Evolutionary conservation across 129 eudicot species (phyloP), one percentile per base, ranked within the genome.

Genomic region (Daucus carota): DNA sequence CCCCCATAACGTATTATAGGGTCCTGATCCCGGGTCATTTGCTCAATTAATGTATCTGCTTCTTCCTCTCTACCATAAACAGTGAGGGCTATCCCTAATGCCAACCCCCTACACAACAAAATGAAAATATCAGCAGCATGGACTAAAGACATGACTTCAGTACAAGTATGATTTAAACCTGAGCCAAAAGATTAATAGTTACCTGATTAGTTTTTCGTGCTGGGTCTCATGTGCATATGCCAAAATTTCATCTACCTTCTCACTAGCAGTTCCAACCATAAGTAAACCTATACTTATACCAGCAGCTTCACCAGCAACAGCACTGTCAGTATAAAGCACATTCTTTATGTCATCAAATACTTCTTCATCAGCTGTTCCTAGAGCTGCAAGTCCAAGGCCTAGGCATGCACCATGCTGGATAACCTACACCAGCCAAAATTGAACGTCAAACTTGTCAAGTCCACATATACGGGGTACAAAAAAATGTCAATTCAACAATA

Each of bases 261-360:
- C 96, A 80, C 91, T 90, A 60, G 97, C 98, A 34, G 98, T 93
- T 70, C 98, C 98, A 79, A 93, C 97, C 98, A 93, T 88, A 13
- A 90, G 83, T 79, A 93, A 78, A 42, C 98, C 98, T 93, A 93
- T 91, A 81, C 93, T 84, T 36, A 93, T 93, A 50, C 98, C 98
- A 42, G 98, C 96, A 79, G 98, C 98, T 84, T 93, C 98, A 72
- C 98, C 98, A 45, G 98, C 98, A 81, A 93, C 98, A 73, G 98
- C 98, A 80, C 96, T 91, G 83, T 93, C 98, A 2, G 93, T 93
- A 76, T 93, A 93, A 26, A 93, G 90, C 45, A 93, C 97, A 50
- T 79, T 91, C 75, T 94, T 94, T 26, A 94, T 76, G 62, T 94
- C 98, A 42, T 91, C 98, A 70, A 83, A 91, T 14, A 94, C 84